Conservation (phyloP, 352 stramenopile species). For the Pythium apleroticum region DNA sequence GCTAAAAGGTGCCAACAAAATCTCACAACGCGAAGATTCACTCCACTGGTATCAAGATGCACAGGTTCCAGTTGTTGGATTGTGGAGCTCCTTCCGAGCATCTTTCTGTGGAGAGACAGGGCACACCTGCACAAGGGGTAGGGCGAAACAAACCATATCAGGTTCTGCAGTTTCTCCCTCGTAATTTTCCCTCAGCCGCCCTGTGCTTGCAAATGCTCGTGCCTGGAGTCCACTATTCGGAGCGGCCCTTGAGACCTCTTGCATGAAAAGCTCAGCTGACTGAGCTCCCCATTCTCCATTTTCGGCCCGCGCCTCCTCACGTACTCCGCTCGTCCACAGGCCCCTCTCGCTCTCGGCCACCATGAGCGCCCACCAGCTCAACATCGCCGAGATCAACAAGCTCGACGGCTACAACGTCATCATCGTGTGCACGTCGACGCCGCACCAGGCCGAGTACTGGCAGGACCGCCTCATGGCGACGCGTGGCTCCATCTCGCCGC, state of each 20-base stretch:
- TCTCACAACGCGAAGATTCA: conserved; percentile 17
- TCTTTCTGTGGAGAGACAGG: conserved; percentile 16
- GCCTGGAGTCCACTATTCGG: conserved; percentile 14
- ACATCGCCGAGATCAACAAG: conserved; percentile 85
- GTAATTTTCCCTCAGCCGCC: background rate
- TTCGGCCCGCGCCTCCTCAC: conserved; percentile 16
- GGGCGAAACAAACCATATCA: conserved; percentile 19
- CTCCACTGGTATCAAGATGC: background rate
- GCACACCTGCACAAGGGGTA: conserved; percentile 8
- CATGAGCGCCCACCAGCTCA: conserved; percentile 67
- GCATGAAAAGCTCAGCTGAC: background rate
- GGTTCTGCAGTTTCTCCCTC: background rate
- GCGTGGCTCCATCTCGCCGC: conserved; percentile 74
- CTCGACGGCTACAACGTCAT: conserved; percentile 95
- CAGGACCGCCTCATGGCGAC: conserved; percentile 92
- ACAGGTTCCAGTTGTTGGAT: conserved; percentile 22
- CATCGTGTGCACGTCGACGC: conserved; percentile 97
- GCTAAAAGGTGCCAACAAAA: conserved; percentile 6
- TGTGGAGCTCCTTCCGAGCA: background rate
- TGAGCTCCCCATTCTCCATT: conserved; percentile 22
- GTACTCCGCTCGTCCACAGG: background rate
- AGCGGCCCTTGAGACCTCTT: background rate
- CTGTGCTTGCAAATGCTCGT: conserved; percentile 12
- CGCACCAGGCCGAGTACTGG: conserved; percentile 97
- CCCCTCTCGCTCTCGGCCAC: conserved; percentile 18